Conservation (phyloP, 2,329 filamentous ascomycete species). For the Aspergillus caelatus region DNA sequence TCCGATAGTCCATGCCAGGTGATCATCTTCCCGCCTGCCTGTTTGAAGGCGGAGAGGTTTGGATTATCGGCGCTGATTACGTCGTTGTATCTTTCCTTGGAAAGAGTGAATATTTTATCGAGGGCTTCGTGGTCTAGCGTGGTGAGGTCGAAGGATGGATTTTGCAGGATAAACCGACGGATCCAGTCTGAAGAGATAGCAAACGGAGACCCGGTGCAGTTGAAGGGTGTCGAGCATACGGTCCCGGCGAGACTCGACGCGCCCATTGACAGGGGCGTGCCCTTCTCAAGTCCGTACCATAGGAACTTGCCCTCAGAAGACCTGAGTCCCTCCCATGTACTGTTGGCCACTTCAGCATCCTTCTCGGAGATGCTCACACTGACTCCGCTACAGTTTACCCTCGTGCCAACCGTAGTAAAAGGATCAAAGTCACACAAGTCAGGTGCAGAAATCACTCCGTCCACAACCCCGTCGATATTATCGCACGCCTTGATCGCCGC, state of each 20-base stretch:
- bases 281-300: conserved; percentile 39
- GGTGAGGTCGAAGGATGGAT: conserved; percentile 33
- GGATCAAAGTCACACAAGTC: conserved; percentile 30
- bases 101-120: conserved; percentile 27
- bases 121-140: conserved; percentile 33
- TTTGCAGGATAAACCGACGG: conserved; percentile 33
- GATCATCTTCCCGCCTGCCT: conserved; percentile 46
- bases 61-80: conserved; percentile 43
- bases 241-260: conserved; percentile 27
- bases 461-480: conserved; percentile 39
- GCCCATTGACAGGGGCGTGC: conserved; percentile 25
- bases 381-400: conserved; percentile 20
- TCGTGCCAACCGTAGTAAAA: conserved; percentile 18
- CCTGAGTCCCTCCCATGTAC: conserved; percentile 34
- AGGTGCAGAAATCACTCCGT: conserved; percentile 28
- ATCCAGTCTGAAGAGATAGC: conserved; percentile 38
- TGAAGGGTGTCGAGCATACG: conserved; percentile 24
- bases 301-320: conserved; percentile 22
- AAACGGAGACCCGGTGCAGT: conserved; percentile 31
- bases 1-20: conserved; percentile 48
- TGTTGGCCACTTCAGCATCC: conserved; percentile 33
- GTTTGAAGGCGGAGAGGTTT: conserved; percentile 41
- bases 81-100: conserved; percentile 32
- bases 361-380: conserved; percentile 27
- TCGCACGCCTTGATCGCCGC: conserved; percentile 42